Percentiles rank a stretch among this genome's conserved stretches.
Conservation (phyloP, 2,329 filamentous ascomycete species). For the Nemania sp. region DNA sequence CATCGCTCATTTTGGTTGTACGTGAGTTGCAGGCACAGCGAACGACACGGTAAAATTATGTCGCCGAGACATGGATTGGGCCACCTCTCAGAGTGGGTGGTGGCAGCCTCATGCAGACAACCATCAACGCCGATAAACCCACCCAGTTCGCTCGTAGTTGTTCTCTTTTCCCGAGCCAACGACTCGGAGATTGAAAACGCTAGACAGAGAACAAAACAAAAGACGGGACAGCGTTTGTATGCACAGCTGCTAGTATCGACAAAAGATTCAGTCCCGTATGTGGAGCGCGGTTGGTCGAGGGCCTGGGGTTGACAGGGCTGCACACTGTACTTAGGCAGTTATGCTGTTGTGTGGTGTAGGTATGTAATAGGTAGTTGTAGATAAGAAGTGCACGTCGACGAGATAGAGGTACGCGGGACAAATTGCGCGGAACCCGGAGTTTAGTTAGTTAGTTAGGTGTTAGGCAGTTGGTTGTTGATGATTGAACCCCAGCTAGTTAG, state of each 20-base stretch:
- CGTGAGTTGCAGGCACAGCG: constrained; percentile 27
- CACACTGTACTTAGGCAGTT: constrained; percentile 6
- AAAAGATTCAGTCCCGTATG: constrained; percentile 5
- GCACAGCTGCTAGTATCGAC: constrained; percentile 2
- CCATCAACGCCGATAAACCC: constrained; percentile 29
- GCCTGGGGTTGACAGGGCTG: constrained; percentile 21
- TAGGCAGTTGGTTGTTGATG: constrained; percentile 26
- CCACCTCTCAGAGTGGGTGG: constrained; percentile 45
- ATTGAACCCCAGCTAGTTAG: constrained; percentile 3
- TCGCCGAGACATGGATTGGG: constrained; percentile 50
- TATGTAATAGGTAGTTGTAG: constrained; percentile 1
- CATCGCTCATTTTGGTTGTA: constrained; percentile 45
- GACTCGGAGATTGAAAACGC: background rate
- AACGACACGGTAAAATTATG: constrained; percentile 48
- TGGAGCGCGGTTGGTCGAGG: constrained; percentile 21
- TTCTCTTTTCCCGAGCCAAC: constrained; percentile 9
- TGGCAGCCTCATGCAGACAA: constrained; percentile 45
- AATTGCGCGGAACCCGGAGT: background rate
- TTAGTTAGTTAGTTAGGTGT: constrained; percentile 21
- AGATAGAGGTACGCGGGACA: constrained; percentile 8
- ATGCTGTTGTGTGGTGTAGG: constrained; percentile 26
- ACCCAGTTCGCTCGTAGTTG: constrained; percentile 11
- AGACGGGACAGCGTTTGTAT: background rate
- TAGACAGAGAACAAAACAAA: background rate
- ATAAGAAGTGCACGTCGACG: constrained; percentile 18